A percentile compares a stretch with the other conserved stretches of the same genome.
These are phyloP conservation scores for Fonsecaea monophora DNA, from an alignment of 2,329 filamentous ascomycete genomes.

Conservation along the genomic window DNA sequence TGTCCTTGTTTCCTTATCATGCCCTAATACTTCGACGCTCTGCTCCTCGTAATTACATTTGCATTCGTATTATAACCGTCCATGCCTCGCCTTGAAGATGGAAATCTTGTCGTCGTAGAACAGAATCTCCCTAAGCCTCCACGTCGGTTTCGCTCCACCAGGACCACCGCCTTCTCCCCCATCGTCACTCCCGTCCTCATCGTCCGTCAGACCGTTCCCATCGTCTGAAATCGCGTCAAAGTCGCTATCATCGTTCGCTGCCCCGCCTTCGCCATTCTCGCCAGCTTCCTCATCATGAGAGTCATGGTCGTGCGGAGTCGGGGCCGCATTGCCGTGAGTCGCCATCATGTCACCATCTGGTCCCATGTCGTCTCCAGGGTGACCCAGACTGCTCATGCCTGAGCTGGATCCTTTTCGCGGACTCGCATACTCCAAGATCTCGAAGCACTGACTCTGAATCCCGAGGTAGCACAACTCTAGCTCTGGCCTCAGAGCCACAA, in stretches of 20 bases:
- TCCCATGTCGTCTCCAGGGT: constrained; percentile 35
- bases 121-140: constrained; percentile 76
- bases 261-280: constrained; percentile 37
- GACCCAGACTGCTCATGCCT: constrained; percentile 5
- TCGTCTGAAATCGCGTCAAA: constrained; percentile 44
- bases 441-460: constrained; percentile 78
- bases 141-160: constrained; percentile 44
- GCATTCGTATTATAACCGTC: constrained; percentile 47
- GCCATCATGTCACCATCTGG: constrained; percentile 30
- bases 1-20: background rate
- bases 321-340: constrained; percentile 45
- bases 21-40: background rate
- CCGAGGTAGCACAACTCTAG: constrained; percentile 80
- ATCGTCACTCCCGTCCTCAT: constrained; percentile 52
- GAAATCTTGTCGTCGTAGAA: constrained; percentile 85
- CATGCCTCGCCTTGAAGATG: constrained; percentile 78
- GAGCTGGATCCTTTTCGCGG: constrained; percentile 26
- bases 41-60: background rate
- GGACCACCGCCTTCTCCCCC: constrained; percentile 52
- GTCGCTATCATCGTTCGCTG: constrained; percentile 43
- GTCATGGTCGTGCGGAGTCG: constrained; percentile 45
- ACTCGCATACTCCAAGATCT: constrained; percentile 69
- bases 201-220: constrained; percentile 55
- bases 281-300: constrained; percentile 48
- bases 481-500: constrained; percentile 76